Conservation (phyloP, 805 yeast genomes). For the Hanseniaspora lachancei region DNA sequence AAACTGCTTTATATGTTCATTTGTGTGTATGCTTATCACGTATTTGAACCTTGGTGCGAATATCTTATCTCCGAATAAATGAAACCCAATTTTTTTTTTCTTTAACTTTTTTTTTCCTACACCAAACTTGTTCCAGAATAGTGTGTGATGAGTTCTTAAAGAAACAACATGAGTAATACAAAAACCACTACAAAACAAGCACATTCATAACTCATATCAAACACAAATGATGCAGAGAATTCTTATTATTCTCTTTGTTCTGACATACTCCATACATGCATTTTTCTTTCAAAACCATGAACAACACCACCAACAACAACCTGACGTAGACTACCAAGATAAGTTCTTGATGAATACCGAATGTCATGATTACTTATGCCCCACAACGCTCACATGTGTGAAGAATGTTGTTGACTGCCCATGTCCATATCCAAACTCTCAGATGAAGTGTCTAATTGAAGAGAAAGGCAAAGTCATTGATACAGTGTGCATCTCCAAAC, state of each 20-base stretch:
- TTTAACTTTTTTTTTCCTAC: too few species aligned
- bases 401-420: constrained; percentile 61
- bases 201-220: not conserved
- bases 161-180: not conserved
- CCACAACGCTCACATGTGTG: constrained; percentile 73
- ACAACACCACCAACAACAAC: constrained; percentile 24
- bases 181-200: not conserved
- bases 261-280: not conserved
- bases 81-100: too few species aligned
- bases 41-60: too few species aligned
- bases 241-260: not conserved
- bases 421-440: constrained; percentile 78
- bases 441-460: constrained; percentile 67
- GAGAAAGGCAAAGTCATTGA: constrained; percentile 32
- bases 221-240: not conserved
- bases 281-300: constrained; percentile 30
- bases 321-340: constrained; percentile 26
- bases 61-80: too few species aligned
- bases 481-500: constrained; percentile 73
- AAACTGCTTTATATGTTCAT: too few species aligned
- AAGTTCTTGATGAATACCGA: constrained; percentile 26
- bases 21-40: too few species aligned
- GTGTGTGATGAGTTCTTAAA: too few species aligned
- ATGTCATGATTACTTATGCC: constrained; percentile 65
- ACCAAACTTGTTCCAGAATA: too few species aligned